phyloP scores from a whole-genome alignment of 495 filamentous ascomycete genomes.

The Cladorrhinum samala region DNA sequence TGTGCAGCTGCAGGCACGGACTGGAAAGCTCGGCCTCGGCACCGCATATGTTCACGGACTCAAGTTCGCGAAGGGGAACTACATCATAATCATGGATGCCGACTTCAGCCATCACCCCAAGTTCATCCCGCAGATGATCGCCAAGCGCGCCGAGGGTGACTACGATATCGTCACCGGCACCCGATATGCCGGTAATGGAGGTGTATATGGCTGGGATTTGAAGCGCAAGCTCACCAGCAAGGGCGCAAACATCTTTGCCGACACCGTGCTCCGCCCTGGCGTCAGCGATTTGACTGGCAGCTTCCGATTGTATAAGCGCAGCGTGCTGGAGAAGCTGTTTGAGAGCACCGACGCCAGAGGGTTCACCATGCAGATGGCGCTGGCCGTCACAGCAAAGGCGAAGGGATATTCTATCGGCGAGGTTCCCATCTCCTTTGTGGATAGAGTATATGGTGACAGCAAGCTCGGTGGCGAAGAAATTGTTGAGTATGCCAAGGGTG shows the following conservation, averaged over 20 bases:
- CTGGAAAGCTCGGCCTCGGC: slow-evolving; percentile 91
- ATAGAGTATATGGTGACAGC: slow-evolving; percentile 89
- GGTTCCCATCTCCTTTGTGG: slow-evolving; percentile 93
- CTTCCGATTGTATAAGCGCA: slow-evolving; percentile 90
- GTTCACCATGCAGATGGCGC: slow-evolving; percentile 98
- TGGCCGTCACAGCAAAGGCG: slow-evolving; percentile 78
- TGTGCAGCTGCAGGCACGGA: slow-evolving; percentile 77
- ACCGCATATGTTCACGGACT: slow-evolving; percentile 96
- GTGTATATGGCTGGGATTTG: slow-evolving; percentile 95
- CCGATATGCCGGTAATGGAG: slow-evolving; percentile 81
- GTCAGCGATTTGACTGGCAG: slow-evolving; percentile 94
- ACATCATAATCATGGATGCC: slow-evolving; percentile 98
- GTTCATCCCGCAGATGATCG: slow-evolving; percentile 87
- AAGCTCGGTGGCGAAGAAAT: slow-evolving; percentile 95
- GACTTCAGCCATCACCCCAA: slow-evolving; percentile 98
- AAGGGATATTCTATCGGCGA: slow-evolving; percentile 88
- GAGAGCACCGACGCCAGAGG: slow-evolving; percentile 85
- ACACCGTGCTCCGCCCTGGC: slow-evolving; percentile 89
- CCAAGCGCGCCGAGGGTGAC: slow-evolving; percentile 58
- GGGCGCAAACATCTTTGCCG: slow-evolving; percentile 91
- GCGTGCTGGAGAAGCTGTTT: slow-evolving; percentile 84
- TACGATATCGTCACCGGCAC: slow-evolving; percentile 98
- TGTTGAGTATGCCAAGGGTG: slow-evolving; percentile 95
- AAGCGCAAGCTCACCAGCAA: slow-evolving; percentile 90
- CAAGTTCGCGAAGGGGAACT: slow-evolving; percentile 81